Conservation (phyloP, 179 eudicot species). For the Sideroxylon spinosum region DNA sequence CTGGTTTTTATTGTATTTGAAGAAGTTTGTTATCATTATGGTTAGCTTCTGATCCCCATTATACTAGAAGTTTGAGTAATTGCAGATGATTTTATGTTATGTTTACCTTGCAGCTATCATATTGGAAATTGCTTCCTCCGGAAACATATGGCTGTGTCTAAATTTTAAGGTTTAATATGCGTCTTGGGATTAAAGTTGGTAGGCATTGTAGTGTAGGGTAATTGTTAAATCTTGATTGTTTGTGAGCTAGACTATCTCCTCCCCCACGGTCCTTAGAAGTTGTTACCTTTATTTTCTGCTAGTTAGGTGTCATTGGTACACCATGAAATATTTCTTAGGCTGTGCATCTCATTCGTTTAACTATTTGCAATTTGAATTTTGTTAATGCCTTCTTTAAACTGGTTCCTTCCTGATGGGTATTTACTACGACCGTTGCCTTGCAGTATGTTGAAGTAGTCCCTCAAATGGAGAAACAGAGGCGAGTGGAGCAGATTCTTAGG, state of each 20-base stretch:
- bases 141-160: background rate
- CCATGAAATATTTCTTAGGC: background rate
- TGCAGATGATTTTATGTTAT: background rate
- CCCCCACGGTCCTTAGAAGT: background rate
- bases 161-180: background rate
- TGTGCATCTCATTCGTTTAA: background rate
- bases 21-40: background rate
- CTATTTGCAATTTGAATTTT: background rate
- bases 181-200: background rate
- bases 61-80: background rate
- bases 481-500: constrained; percentile 86
- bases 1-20: background rate
- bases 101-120: background rate
- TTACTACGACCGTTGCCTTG: constrained; percentile 5
- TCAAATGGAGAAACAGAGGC: constrained; percentile 78
- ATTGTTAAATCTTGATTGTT: background rate
- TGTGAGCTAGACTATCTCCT: background rate
- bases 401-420: background rate
- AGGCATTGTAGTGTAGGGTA: background rate
- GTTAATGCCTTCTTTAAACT: background rate
- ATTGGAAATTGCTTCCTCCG: background rate
- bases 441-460: constrained; percentile 90
- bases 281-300: background rate
- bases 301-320: background rate
- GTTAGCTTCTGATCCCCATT: background rate